phyloP scores from a whole-genome alignment of 2,329 filamentous ascomycete genomes.

The Orbilia oligospora region DNA sequence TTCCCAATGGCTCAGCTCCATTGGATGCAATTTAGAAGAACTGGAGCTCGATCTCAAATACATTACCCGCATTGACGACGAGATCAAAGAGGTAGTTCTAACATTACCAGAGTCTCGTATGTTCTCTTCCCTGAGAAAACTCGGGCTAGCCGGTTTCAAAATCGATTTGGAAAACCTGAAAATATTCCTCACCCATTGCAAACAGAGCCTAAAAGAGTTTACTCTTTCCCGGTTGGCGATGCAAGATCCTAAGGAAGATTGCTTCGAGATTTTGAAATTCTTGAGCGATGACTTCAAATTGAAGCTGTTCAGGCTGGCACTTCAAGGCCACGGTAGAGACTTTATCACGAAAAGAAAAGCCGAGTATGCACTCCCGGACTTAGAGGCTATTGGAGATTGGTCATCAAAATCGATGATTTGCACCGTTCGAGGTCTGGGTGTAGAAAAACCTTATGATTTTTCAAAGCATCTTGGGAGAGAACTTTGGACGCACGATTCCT shows the following conservation, averaged over 20 bases:
- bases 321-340: not conserved
- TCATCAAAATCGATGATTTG: not conserved
- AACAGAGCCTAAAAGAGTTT: not conserved
- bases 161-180: not conserved
- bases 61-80: not conserved
- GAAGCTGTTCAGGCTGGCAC: not conserved
- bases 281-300: not conserved
- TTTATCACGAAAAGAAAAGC: too few species aligned
- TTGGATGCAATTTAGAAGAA: not conserved
- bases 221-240: not conserved
- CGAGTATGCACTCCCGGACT: not conserved
- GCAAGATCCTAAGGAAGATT: not conserved
- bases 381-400: not conserved
- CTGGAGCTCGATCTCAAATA: not conserved
- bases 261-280: constrained; percentile 4
- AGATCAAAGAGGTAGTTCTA: too few species aligned
- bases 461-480: not conserved
- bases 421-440: not conserved
- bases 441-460: too few species aligned
- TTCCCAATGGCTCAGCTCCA: constrained; percentile 5
- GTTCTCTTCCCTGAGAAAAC: not conserved
- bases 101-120: not conserved
- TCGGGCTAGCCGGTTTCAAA: not conserved
- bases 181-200: constrained; percentile 1
- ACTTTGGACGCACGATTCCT: not conserved